Percentiles rank a stretch among this genome's conserved stretches.
phyloP scores from a whole-genome alignment of 352 stramenopile species.

The Pythium grandisporangium region DNA sequence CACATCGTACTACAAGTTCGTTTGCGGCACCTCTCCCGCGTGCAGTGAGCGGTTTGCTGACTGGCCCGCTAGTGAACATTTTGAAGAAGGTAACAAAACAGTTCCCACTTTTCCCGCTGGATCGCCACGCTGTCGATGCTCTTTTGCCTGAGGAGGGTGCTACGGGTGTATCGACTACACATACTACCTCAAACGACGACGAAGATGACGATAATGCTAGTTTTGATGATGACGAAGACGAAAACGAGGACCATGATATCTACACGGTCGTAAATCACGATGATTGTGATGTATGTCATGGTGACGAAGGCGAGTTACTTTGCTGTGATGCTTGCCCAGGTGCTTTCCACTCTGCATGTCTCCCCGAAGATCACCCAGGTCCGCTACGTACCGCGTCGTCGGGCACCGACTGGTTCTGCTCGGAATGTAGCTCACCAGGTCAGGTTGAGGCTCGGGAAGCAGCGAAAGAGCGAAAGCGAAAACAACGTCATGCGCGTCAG shows the following conservation, averaged over 20 bases:
- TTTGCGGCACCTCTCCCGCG: conserved; percentile 68
- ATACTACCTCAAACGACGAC: too few species aligned
- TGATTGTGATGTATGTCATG: conserved; percentile 65
- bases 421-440: conserved; percentile 26
- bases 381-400: conserved; percentile 5
- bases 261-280: conserved; percentile 49
- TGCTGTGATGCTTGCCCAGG: conserved; percentile 54
- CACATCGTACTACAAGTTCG: conserved; percentile 54
- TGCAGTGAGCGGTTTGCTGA: conserved; percentile 35
- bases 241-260: conserved; percentile 60
- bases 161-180: too few species aligned
- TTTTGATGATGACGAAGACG: conserved; percentile 18
- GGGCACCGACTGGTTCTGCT: conserved; percentile 37
- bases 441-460: conserved; percentile 15
- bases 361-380: conserved; percentile 10
- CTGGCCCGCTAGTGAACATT: conserved; percentile 22
- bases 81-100: conserved; percentile 30
- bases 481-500: conserved; percentile 11
- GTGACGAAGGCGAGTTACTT: conserved; percentile 41
- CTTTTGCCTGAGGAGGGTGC: conserved; percentile 8
- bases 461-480: conserved; percentile 6
- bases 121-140: conserved; percentile 28
- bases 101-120: conserved; percentile 62
- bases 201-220: background rate
- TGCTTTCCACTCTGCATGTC: conserved; percentile 45